Percentiles rank a stretch among this genome's conserved stretches.
phyloP scores from a whole-genome alignment of 805 yeast genomes.

The Myxozyma neotropica region DNA sequence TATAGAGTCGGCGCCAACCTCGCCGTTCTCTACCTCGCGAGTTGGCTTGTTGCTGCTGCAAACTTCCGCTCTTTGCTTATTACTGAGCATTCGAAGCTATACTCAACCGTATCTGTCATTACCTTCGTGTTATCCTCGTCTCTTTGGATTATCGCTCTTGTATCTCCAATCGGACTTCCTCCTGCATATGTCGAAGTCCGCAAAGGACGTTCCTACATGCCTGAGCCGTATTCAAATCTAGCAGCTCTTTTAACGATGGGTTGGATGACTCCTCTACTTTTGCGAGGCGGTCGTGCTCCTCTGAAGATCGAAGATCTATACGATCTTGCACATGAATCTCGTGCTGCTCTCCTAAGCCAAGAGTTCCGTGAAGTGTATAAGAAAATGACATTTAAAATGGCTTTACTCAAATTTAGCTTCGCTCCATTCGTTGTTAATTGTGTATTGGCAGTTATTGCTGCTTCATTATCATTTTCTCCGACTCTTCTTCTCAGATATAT shows the following conservation, averaged over 20 bases:
- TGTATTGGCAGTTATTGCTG: conserved; percentile 67
- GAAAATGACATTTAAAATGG: conserved; percentile 42
- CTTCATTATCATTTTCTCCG: conserved; percentile 68
- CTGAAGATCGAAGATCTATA: conserved; percentile 69
- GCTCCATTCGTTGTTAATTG: conserved; percentile 51
- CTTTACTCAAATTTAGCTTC: conserved; percentile 55
- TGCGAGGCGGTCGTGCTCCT: conserved; percentile 60
- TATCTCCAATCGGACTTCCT: conserved; percentile 12
- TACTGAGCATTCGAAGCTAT: conserved; percentile 30
- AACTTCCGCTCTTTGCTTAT: conserved; percentile 36
- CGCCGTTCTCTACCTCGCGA: conserved; percentile 32
- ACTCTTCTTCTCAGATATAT: conserved; percentile 73
- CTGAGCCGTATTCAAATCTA: conserved; percentile 68
- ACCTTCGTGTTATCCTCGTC: conserved; percentile 48
- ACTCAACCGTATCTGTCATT: conserved; percentile 27
- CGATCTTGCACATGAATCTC: conserved; percentile 57
- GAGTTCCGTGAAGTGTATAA: conserved; percentile 62
- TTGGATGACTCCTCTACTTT: conserved; percentile 74
- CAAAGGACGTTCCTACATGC: conserved; percentile 62
- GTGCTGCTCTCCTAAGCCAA: background rate
- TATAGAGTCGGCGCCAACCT: conserved; percentile 38
- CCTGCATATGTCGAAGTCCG: conserved; percentile 40
- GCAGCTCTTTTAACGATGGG: conserved; percentile 65
- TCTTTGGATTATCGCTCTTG: conserved; percentile 47
- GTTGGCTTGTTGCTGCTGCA: conserved; percentile 28